Conservation (phyloP, 805 yeast species). For the Candida ovalis region DNA sequence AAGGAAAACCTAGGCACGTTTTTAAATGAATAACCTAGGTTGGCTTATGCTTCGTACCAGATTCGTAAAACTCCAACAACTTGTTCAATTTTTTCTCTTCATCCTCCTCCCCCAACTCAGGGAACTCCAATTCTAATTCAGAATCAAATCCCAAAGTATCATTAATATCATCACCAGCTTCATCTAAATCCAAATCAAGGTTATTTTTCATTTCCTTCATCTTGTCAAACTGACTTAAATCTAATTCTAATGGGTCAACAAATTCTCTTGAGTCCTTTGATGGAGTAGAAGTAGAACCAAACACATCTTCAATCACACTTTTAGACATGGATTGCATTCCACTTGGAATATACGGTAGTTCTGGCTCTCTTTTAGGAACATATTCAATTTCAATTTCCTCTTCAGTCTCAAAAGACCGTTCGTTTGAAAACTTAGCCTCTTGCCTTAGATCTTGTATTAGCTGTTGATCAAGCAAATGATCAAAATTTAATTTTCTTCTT, state of each 20-base stretch:
- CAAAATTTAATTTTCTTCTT: conserved; percentile 16
- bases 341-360: conserved; percentile 41
- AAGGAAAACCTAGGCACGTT: not conserved
- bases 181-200: not conserved
- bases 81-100: conserved; percentile 18
- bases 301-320: conserved; percentile 26
- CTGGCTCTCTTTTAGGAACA: conserved; percentile 38
- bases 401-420: conserved; percentile 11
- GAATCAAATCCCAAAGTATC: conserved; percentile 9
- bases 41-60: conserved; percentile 19
- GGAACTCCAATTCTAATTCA: conserved; percentile 23
- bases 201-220: not conserved
- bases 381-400: conserved; percentile 52
- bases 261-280: conserved; percentile 7
- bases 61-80: conserved; percentile 20
- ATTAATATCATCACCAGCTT: conserved; percentile 4
- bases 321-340: conserved; percentile 39
- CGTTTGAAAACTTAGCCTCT: conserved; percentile 5
- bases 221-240: conserved; percentile 13
- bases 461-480: conserved; percentile 1
- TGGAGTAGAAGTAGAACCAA: conserved; percentile 10
- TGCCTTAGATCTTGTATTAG: conserved; percentile 7
- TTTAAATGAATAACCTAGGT: conserved; percentile 11
- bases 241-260: conserved; percentile 25
- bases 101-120: conserved; percentile 19